Base-by-base conservation (phyloP, 1,139 yeast species). In the Hansenula lynferdii region DNA sequence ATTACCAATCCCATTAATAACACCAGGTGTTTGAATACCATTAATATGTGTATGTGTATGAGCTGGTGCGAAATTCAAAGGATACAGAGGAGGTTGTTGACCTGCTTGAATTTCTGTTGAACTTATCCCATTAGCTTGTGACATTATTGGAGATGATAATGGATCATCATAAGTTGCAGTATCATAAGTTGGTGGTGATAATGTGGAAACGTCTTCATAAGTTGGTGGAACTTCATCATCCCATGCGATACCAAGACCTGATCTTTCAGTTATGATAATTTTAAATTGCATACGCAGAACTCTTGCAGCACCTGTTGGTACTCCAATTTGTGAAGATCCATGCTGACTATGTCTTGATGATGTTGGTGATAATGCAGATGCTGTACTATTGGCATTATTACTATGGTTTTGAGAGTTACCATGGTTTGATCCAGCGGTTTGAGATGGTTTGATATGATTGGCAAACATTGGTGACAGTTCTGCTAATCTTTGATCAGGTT, bases 161-260 rank as follows among this genome's bases (percentile, higher is more conserved):
- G 15, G 15, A 15, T 28, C 24, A 10, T 45, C 40, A 4, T 39
- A 15, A 1, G 17, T 18, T 4, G 52, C 44, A 12, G 34, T 37
- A 49, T 56, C 70, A 58, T 86, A 86, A 8, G 80, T 79, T 2
- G 98, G 98, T 1, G 98, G 97, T 33, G 94, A 78, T 34, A 85
- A 67, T 0, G 94, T 77, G 24, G 80, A 69, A 16, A 90, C 90
- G 52, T 87, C 92, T 38, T 78, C 87, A 55, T 94, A 92, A 18
- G 87, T 85, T 1, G 99, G 99, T 1, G 99, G 99, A 16, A 92
- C 97, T 60, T 92, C 98, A 57, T 90, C 97, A 61, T 92, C 97
- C 98, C 98, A 92, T 0, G 97, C 85, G 26, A 92, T 86, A 5
- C 99, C 98, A 35, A 92, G 69, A 0, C 99, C 99, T 1, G 96